Evolutionary conservation across 345 rosid species (phyloP).

Genomic region (Salix koriyanagi): DNA sequence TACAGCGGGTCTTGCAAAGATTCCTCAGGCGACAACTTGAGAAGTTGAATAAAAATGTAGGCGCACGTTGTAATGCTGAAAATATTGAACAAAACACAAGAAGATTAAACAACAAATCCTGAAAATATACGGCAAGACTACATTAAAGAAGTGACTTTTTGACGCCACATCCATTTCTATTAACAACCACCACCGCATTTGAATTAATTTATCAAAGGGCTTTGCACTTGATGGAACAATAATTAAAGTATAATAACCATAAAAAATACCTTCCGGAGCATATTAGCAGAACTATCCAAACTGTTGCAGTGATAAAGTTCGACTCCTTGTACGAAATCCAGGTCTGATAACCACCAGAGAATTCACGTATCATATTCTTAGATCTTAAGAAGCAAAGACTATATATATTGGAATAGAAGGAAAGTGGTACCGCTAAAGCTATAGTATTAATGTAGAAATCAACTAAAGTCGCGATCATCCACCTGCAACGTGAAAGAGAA

Average conservation of each 20-base stretch:
- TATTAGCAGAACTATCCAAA: conserved; percentile 62
- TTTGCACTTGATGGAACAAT: background rate
- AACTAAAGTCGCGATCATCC: conserved; percentile 67
- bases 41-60: conserved; percentile 62
- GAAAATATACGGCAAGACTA: background rate
- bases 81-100: background rate
- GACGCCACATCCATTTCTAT: background rate
- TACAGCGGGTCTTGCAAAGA: conserved; percentile 64
- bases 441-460: conserved; percentile 63
- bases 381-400: background rate
- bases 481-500: conserved; percentile 36
- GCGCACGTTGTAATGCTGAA: conserved; percentile 52
- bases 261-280: conserved; percentile 58
- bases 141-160: background rate
- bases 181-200: background rate
- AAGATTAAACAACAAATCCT: background rate
- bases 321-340: conserved; percentile 76
- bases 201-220: background rate
- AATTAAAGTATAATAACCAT: background rate
- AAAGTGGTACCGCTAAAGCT: conserved; percentile 49
- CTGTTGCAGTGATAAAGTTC: conserved; percentile 32
- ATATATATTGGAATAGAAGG: background rate
- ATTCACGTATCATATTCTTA: background rate
- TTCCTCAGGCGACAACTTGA: conserved; percentile 64
- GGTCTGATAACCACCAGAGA: conserved; percentile 33